phyloP scores from a whole-genome alignment of 1,284 basidiomycete genomes.

The Pyrrhoderma lamaoense region DNA sequence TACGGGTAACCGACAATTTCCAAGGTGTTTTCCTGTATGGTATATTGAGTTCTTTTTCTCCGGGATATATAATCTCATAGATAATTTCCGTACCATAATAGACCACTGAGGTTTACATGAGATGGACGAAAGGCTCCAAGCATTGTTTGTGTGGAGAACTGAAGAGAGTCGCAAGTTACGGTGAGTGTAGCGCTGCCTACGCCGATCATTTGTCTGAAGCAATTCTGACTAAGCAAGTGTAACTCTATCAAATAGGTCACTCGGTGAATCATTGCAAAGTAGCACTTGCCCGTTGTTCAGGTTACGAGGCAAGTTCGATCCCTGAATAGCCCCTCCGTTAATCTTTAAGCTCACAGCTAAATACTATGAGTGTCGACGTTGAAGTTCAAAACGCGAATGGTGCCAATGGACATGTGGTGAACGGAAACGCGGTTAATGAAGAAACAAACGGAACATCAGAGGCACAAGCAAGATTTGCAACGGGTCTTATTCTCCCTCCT shows the following conservation, averaged over 20 bases:
- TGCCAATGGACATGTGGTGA: constrained; percentile 19
- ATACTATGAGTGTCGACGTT: constrained; percentile 29
- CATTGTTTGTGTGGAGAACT: constrained; percentile 36
- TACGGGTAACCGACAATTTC: constrained; percentile 86
- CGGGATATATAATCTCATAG: not conserved
- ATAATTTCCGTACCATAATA: constrained; percentile 58
- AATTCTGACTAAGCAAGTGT: not conserved
- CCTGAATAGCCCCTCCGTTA: not conserved
- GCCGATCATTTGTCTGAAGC: not conserved
- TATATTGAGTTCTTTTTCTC: not conserved
- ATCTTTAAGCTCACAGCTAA: not conserved
- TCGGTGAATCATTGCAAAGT: not conserved
- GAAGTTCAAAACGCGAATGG: constrained; percentile 30
- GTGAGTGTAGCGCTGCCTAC: not conserved
- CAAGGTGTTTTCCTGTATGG: constrained; percentile 84
- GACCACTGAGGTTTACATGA: constrained; percentile 58
- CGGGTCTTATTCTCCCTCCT: constrained; percentile 85
- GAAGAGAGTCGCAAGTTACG: not conserved
- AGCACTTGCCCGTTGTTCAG: too few relatives aligned
- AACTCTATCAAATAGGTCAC: not conserved
- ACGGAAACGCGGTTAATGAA: constrained; percentile 33
- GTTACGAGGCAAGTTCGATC: not conserved
- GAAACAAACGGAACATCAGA: constrained; percentile 35
- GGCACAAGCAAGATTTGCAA: constrained; percentile 54
- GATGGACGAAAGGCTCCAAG: constrained; percentile 72